Evolutionary conservation across 2,329 filamentous ascomycete genomes (phyloP).

Genomic region (Botrytis aclada): DNA sequence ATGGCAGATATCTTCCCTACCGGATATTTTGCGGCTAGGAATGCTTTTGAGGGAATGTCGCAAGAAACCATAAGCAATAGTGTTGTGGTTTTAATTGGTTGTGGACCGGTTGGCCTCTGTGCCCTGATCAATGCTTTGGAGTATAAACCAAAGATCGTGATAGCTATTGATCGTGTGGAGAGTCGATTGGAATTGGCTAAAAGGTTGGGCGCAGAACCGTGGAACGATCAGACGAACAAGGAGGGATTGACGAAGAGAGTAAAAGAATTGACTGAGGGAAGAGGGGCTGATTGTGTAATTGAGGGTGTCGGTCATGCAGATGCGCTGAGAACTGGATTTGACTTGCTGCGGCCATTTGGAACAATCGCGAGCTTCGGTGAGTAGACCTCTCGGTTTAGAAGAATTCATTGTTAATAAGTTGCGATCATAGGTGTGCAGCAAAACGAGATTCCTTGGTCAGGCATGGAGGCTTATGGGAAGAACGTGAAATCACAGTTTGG

Average conservation of each 20-base stretch:
- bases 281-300: conserved; percentile 82
- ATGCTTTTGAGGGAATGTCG: conserved; percentile 64
- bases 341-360: conserved; percentile 69
- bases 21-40: conserved; percentile 78
- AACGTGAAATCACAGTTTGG: conserved; percentile 72
- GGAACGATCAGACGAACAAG: conserved; percentile 70
- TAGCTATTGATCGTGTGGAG: conserved; percentile 76
- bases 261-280: conserved; percentile 70
- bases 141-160: conserved; percentile 69
- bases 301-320: conserved; percentile 71
- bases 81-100: conserved; percentile 78
- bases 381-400: not conserved
- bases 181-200: conserved; percentile 71
- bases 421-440: conserved; percentile 17
- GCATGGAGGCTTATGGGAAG: conserved; percentile 64
- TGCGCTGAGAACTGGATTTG: conserved; percentile 67
- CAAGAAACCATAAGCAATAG: conserved; percentile 58
- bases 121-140: conserved; percentile 75
- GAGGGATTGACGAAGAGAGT: conserved; percentile 65
- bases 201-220: conserved; percentile 73
- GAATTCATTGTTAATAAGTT: not conserved
- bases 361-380: conserved; percentile 51
- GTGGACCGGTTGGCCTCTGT: conserved; percentile 82
- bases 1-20: conserved; percentile 95
- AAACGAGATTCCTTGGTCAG: conserved; percentile 65